A percentile compares a stretch with the other conserved stretches of the same genome.
phyloP scores from a whole-genome alignment of 2,329 filamentous ascomycete genomes.

The Pseudogymnoascus sp. region DNA sequence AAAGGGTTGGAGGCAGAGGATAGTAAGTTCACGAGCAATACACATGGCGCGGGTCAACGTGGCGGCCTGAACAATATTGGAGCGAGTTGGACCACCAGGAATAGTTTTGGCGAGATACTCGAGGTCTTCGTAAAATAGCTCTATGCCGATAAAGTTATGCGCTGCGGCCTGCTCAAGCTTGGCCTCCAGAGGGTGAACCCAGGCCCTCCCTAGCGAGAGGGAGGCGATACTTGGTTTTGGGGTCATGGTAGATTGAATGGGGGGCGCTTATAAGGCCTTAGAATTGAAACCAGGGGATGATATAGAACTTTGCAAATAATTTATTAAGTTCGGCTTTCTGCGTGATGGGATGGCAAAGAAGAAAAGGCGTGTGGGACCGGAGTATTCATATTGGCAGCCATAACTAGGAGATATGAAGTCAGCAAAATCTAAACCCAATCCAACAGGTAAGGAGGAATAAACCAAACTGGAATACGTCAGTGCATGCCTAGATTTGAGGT shows the following conservation, averaged over 20 bases:
- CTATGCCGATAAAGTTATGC: conserved; percentile 60
- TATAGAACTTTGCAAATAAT: background rate
- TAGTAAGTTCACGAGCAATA: conserved; percentile 41
- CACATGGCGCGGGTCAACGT: conserved; percentile 49
- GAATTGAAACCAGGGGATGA: too few relatives aligned
- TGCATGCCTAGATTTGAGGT: background rate
- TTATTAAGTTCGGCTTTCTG: background rate
- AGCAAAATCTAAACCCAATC: background rate
- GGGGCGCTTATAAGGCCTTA: background rate
- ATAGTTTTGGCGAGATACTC: conserved; percentile 44
- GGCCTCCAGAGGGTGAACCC: conserved; percentile 56
- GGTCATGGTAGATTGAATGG: background rate
- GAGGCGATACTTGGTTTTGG: background rate
- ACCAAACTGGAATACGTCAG: background rate
- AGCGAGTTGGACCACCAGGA: conserved; percentile 27
- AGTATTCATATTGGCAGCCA: background rate
- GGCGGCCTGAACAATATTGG: conserved; percentile 47
- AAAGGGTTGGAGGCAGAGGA: conserved; percentile 67
- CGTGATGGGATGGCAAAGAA: background rate
- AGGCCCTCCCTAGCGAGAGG: conserved; percentile 50
- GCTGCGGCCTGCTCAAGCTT: conserved; percentile 61
- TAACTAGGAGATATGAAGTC: background rate
- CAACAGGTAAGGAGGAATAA: background rate
- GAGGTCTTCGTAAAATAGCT: conserved; percentile 73
- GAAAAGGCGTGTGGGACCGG: background rate